Evolutionary conservation across 1,284 basidiomycete genomes (phyloP).

Genomic region (Anthracocystis setariae): DNA sequence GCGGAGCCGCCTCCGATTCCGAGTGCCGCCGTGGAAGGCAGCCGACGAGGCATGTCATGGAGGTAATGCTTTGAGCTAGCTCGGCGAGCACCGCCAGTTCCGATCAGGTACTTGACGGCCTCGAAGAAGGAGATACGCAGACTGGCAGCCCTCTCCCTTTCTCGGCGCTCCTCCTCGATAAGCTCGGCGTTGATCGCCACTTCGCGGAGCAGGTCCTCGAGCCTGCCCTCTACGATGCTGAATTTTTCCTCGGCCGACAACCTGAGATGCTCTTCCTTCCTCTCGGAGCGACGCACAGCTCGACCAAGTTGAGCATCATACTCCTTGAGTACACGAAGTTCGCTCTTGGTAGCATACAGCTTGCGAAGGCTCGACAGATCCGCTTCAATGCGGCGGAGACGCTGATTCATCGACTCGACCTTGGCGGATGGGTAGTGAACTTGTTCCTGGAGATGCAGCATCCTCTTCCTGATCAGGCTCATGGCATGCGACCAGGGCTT

Average conservation of each 20-base stretch:
- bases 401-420: slow-evolving; percentile 63
- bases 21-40: slow-evolving; percentile 42
- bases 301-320: slow-evolving; percentile 66
- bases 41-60: slow-evolving; percentile 44
- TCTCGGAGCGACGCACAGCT: slow-evolving; percentile 63
- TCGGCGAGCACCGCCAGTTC: slow-evolving; percentile 33
- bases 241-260: slow-evolving; percentile 61
- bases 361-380: slow-evolving; percentile 59
- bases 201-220: slow-evolving; percentile 62
- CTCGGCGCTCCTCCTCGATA: slow-evolving; percentile 60
- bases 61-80: slow-evolving; percentile 42
- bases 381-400: slow-evolving; percentile 62
- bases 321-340: slow-evolving; percentile 64
- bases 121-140: slow-evolving; percentile 51
- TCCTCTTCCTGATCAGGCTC: slow-evolving; percentile 47
- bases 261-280: slow-evolving; percentile 61
- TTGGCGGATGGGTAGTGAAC: slow-evolving; percentile 63
- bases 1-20: slow-evolving; percentile 31
- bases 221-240: slow-evolving; percentile 54
- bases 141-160: slow-evolving; percentile 51
- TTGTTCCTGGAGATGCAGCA: slow-evolving; percentile 63
- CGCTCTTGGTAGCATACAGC: slow-evolving; percentile 62
- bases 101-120: slow-evolving; percentile 59
- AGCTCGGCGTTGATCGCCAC: slow-evolving; percentile 65
- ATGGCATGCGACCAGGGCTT: slow-evolving; percentile 65